Evolutionary conservation across 495 filamentous ascomycete species (phyloP), one percentile per base, ranked within the genome.

Genomic region (Eremomyces bilateralis): DNA sequence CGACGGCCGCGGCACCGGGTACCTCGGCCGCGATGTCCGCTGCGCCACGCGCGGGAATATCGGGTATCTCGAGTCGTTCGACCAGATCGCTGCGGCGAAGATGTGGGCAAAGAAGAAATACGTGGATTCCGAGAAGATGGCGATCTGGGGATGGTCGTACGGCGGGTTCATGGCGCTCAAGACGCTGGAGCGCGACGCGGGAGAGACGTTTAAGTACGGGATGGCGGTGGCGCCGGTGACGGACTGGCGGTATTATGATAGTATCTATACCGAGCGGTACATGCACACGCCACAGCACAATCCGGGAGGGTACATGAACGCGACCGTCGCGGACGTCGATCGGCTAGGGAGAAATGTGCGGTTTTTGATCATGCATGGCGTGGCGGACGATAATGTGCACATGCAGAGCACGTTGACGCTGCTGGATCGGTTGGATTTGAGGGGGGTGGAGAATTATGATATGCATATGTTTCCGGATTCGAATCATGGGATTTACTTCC

Each of bases 211-310:
- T 58, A 69, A 68, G 21, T 97, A 95, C 48, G 88, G 90, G 20
- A 93, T 97, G 81, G 82, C 88, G 10, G 88, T 97, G 17, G 90
- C 90, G 2, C 88, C 88, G 6, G 88, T 97, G 10, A 97, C 90
- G 1, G 83, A 97, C 51, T 97, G 90, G 90, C 63, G 75, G 29
- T 90, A 75, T 50, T 94, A 94, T 51, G 70, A 67, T 73, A 53
- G 38, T 17, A 78, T 94, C 41, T 94, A 94, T 55, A 94, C 85
- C 4, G 84, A 94, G 53, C 68, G 84, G 22, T 93, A 92, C 51
- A 94, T 94, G 84, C 76, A 80, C 42, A 92, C 74, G 3, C 84
- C 85, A 18, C 70, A 90, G 42, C 61, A 75, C 44, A 94, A 94
- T 46, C 61, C 59, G 1, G 46, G 52, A 0, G 84, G 88, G 1